Evolutionary conservation across 257 asterid species (phyloP).

Genomic region (Rhazya stricta): DNA sequence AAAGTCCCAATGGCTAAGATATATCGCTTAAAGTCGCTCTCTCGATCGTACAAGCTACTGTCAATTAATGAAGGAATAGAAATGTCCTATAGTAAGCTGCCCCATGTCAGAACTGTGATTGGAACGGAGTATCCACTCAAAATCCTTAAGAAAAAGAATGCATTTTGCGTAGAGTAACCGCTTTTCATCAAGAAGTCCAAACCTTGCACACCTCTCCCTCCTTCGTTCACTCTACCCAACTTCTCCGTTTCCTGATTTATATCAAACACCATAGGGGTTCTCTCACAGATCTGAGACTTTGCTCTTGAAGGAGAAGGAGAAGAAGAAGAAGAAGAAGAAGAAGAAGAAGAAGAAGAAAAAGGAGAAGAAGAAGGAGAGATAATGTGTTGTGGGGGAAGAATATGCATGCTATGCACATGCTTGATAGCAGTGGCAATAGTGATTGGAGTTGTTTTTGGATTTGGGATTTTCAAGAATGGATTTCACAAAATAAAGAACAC

Average conservation of each 20-base stretch:
- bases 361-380: background rate
- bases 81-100: background rate
- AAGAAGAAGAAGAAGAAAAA: background rate
- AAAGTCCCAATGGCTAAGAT: too few species aligned
- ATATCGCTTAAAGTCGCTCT: too few species aligned
- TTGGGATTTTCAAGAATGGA: constrained; percentile 64
- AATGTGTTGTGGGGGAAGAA: constrained; percentile 58
- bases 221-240: constrained; percentile 8
- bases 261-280: background rate
- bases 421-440: constrained; percentile 41
- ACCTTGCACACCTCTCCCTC: constrained; percentile 24
- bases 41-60: too few species aligned
- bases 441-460: constrained; percentile 61
- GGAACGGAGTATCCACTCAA: background rate
- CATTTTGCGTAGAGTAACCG: constrained; percentile 57
- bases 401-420: constrained; percentile 53
- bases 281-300: background rate
- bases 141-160: constrained; percentile 29
- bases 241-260: background rate
- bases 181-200: constrained; percentile 15
- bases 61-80: too few species aligned
- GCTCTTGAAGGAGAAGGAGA: background rate
- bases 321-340: background rate
- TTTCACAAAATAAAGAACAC: constrained; percentile 51
- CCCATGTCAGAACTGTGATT: background rate